Conservation (phyloP, 2,329 filamentous ascomycete genomes). For the Ceratocystiopsis sp. region DNA sequence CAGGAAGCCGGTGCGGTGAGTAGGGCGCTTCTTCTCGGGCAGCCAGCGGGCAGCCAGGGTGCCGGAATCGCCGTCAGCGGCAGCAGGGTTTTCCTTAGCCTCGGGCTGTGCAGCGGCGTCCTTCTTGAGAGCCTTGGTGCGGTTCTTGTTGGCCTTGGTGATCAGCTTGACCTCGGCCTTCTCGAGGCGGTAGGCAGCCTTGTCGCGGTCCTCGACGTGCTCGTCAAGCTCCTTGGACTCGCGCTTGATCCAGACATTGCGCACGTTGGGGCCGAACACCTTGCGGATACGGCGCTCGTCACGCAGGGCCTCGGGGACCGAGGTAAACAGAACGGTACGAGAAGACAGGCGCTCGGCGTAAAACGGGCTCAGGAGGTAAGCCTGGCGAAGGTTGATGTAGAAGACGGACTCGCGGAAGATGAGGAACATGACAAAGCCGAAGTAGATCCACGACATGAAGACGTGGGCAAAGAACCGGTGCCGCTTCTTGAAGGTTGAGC, state of each 20-base stretch:
- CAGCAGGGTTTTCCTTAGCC: constrained; percentile 17
- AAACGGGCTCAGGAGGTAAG: constrained; percentile 69
- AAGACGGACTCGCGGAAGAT: constrained; percentile 82
- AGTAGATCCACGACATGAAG: constrained; percentile 69
- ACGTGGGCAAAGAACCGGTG: constrained; percentile 67
- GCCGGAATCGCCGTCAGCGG: constrained; percentile 49
- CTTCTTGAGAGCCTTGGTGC: constrained; percentile 51
- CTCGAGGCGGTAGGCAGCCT: constrained; percentile 67
- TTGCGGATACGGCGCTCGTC: constrained; percentile 59
- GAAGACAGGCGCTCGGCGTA: constrained; percentile 79
- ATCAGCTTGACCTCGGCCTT: constrained; percentile 76
- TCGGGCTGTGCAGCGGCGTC: constrained; percentile 14
- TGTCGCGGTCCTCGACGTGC: constrained; percentile 64
- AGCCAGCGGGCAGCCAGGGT: constrained; percentile 61
- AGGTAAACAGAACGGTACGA: constrained; percentile 77
- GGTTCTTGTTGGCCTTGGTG: constrained; percentile 55
- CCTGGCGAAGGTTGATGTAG: constrained; percentile 88
- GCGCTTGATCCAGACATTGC: constrained; percentile 68
- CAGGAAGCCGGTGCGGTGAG: constrained; percentile 53
- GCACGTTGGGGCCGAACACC: constrained; percentile 69
- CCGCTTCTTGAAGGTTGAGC: constrained; percentile 28
- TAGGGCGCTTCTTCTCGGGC: constrained; percentile 53
- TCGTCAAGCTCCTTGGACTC: constrained; percentile 65
- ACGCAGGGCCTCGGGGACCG: constrained; percentile 64
- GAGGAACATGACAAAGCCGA: constrained; percentile 74